Evolutionary conservation across 2,329 filamentous ascomycete species (phyloP).

Genomic region (Alternaria conjuncta): DNA sequence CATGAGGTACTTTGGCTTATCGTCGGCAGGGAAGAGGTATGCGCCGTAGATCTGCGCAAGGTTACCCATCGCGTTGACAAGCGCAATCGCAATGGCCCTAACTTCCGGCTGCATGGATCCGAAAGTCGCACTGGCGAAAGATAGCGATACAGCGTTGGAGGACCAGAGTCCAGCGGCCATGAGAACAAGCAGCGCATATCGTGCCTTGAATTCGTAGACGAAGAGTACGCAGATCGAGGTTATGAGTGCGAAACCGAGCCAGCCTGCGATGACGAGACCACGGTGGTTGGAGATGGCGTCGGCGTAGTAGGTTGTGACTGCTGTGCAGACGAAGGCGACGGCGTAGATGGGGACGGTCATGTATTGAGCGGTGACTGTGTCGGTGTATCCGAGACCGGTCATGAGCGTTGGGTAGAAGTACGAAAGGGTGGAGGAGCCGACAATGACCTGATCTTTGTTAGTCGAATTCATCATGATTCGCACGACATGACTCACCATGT

Average conservation of each 20-base stretch:
- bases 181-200: constrained; percentile 62
- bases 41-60: constrained; percentile 63
- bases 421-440: constrained; percentile 58
- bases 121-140: constrained; percentile 61
- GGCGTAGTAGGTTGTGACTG: constrained; percentile 55
- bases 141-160: constrained; percentile 59
- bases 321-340: constrained; percentile 59
- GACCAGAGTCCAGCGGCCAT: constrained; percentile 64
- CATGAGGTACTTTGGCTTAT: constrained; percentile 54
- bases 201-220: constrained; percentile 59
- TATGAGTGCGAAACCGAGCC: constrained; percentile 53
- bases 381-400: constrained; percentile 58
- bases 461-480: constrained; percentile 19
- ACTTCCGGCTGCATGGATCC: constrained; percentile 57
- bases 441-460: constrained; percentile 44
- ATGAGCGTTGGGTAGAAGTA: constrained; percentile 64
- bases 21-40: constrained; percentile 57
- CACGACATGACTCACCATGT: constrained; percentile 49
- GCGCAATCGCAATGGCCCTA: constrained; percentile 59
- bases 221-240: constrained; percentile 50
- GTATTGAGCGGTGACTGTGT: constrained; percentile 55
- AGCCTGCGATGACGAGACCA: constrained; percentile 57
- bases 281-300: constrained; percentile 56
- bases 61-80: constrained; percentile 63
- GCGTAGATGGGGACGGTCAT: constrained; percentile 62